phyloP scores from a whole-genome alignment of 2,329 filamentous ascomycete genomes.

The Pseudogymnoascus sp. region DNA sequence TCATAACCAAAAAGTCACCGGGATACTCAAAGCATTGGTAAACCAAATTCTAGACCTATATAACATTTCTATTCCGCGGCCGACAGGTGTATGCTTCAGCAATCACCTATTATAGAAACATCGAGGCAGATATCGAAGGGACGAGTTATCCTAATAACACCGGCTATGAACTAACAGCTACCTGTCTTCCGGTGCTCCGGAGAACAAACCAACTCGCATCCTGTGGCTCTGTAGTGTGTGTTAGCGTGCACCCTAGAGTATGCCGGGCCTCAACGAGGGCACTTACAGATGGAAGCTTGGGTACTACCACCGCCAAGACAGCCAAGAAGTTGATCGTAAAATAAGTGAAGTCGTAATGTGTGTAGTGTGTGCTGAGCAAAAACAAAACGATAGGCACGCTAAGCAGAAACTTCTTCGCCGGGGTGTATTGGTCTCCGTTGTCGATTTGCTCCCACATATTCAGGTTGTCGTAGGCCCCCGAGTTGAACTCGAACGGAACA shows the following conservation, averaged over 20 bases:
- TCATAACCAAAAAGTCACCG: neutral
- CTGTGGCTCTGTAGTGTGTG: conserved; percentile 57
- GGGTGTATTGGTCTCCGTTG: conserved; percentile 96
- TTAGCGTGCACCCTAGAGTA: conserved; percentile 15
- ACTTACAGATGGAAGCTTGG: conserved; percentile 88
- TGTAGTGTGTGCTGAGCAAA: conserved; percentile 95
- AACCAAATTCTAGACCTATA: conserved; percentile 8
- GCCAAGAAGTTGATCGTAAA: conserved; percentile 97
- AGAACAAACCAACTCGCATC: conserved; percentile 69
- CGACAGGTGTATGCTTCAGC: neutral
- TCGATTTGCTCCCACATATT: conserved; percentile 99
- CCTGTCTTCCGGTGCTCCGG: conserved; percentile 56
- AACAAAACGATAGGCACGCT: conserved; percentile 92
- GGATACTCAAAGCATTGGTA: neutral
- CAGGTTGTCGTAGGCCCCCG: conserved; percentile 95
- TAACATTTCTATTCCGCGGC: conserved; percentile 6
- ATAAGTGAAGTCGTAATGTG: conserved; percentile 93
- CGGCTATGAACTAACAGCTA: conserved; percentile 18
- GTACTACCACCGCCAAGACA: conserved; percentile 85
- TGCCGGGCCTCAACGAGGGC: neutral
- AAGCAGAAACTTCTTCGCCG: conserved; percentile 95
- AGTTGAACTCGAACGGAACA: conserved; percentile 97
- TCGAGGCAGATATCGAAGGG: neutral
- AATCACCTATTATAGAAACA: neutral
- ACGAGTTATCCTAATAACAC: conserved; percentile 7